These are phyloP conservation scores for Litsea cubeba DNA, from an alignment of 164 flowering plant genomes.

Conservation along the genomic window DNA sequence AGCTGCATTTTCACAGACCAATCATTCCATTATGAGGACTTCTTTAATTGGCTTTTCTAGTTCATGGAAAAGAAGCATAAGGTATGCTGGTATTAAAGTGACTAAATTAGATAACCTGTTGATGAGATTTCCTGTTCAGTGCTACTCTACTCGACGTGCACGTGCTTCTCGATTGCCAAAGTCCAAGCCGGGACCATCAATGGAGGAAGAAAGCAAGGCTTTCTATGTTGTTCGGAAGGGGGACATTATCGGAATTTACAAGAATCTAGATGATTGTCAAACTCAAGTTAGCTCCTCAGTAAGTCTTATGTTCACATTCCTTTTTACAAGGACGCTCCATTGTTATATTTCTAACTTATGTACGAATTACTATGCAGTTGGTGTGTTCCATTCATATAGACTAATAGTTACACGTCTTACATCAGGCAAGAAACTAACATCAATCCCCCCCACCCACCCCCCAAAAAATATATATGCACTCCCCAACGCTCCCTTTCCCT, in stretches of 20 bases:
- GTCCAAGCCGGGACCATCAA: constrained; percentile 21
- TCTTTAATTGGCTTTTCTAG: constrained; percentile 17
- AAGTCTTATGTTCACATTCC: not conserved
- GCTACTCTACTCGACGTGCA: constrained; percentile 39
- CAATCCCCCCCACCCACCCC: no score
- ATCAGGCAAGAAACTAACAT: not conserved
- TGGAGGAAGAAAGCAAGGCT: constrained; percentile 56
- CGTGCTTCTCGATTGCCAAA: constrained; percentile 16
- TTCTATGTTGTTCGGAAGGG: constrained; percentile 92
- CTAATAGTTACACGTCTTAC: not conserved
- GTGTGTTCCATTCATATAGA: no score
- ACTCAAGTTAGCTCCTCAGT: constrained; percentile 61
- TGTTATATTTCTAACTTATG: no score
- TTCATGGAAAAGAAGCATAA: constrained; percentile 27
- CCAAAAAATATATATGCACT: no score
- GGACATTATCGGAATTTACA: constrained; percentile 78
- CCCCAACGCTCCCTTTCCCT: no score
- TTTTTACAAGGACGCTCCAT: not conserved
- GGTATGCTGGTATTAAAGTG: constrained; percentile 24
- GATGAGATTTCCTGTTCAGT: constrained; percentile 34
- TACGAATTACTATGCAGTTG: no score
- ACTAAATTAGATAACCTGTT: constrained; percentile 22
- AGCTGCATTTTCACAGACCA: constrained; percentile 31
- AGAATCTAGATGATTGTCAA: constrained; percentile 67
- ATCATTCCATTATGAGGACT: constrained; percentile 21